Percentiles rank a stretch among this genome's conserved stretches.
Evolutionary conservation across 768 basidiomycete genomes (phyloP).

Genomic region (Suillus decipiens): DNA sequence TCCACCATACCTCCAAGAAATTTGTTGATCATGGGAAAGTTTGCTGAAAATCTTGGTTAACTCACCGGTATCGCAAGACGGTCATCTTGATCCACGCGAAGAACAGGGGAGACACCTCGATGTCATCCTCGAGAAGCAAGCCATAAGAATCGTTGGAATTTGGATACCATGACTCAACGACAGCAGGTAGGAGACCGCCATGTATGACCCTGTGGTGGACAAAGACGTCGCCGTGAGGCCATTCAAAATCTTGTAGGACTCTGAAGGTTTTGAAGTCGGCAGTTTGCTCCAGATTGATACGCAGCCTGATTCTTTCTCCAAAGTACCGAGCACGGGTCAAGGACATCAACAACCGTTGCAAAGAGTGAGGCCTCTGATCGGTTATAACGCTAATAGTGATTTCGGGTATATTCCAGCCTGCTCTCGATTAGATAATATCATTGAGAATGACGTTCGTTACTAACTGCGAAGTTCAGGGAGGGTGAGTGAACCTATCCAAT

Average conservation of each 20-base stretch:
- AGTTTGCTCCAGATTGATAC: conserved; percentile 77
- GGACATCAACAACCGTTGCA: conserved; percentile 66
- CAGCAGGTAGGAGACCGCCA: conserved; percentile 77
- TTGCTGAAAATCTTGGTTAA: not conserved
- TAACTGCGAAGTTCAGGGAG: conserved; percentile 61
- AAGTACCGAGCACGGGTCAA: conserved; percentile 60
- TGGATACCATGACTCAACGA: conserved; percentile 92
- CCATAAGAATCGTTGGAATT: conserved; percentile 71
- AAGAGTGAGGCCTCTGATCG: conserved; percentile 70
- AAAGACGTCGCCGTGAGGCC: conserved; percentile 61
- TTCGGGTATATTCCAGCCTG: conserved; percentile 75
- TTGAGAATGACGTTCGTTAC: conserved; percentile 18
- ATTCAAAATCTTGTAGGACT: conserved; percentile 50
- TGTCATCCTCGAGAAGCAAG: conserved; percentile 81
- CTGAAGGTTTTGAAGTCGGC: conserved; percentile 61
- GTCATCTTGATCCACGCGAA: conserved; percentile 86
- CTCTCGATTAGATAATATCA: not conserved
- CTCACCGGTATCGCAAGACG: conserved; percentile 72
- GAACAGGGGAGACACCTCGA: conserved; percentile 82
- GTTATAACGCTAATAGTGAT: conserved; percentile 78
- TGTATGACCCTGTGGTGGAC: conserved; percentile 76
- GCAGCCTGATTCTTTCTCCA: conserved; percentile 64
- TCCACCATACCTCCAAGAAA: conserved; percentile 54
- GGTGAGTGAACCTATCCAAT: conserved; percentile 65
- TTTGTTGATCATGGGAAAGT: conserved; percentile 4